Conservation (phyloP, 139 green algal species). For the Eudorina sp. region DNA sequence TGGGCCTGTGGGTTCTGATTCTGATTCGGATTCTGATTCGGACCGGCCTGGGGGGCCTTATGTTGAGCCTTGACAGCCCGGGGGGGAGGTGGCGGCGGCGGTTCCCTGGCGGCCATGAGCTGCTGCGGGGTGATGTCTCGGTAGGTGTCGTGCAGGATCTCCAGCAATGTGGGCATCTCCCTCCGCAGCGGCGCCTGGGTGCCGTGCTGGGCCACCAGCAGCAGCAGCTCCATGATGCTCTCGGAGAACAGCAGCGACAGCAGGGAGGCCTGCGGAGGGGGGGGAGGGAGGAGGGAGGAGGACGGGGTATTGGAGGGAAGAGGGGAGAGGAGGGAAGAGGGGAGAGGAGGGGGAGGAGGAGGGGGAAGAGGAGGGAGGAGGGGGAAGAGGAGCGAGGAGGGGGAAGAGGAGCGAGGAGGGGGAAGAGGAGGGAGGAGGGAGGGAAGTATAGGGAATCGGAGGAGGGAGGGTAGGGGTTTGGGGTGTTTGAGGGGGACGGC, state of each 20-base stretch:
- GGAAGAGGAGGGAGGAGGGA: too few relatives aligned
- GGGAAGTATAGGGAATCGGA: too few relatives aligned
- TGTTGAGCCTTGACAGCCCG: too few relatives aligned
- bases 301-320: background rate
- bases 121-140: background rate
- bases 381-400: too few relatives aligned
- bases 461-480: too few relatives aligned
- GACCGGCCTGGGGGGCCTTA: too few relatives aligned
- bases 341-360: too few relatives aligned
- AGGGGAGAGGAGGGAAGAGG: background rate
- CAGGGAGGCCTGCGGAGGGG: conserved; percentile 54
- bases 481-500: too few relatives aligned
- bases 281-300: background rate
- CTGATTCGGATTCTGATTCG: too few relatives aligned
- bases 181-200: conserved; percentile 65
- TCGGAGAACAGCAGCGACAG: conserved; percentile 75
- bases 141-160: conserved; percentile 71
- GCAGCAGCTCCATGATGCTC: conserved; percentile 82
- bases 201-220: conserved; percentile 51
- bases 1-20: too few relatives aligned
- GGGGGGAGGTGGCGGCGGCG: conserved; percentile 20
- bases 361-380: too few relatives aligned
- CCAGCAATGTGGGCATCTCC: conserved; percentile 81
- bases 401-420: too few relatives aligned
- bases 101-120: background rate